Evolutionary conservation across 148 eudicot genomes (phyloP), one percentile per base, ranked within the genome.

Genomic region (Pouteria glomerata): DNA sequence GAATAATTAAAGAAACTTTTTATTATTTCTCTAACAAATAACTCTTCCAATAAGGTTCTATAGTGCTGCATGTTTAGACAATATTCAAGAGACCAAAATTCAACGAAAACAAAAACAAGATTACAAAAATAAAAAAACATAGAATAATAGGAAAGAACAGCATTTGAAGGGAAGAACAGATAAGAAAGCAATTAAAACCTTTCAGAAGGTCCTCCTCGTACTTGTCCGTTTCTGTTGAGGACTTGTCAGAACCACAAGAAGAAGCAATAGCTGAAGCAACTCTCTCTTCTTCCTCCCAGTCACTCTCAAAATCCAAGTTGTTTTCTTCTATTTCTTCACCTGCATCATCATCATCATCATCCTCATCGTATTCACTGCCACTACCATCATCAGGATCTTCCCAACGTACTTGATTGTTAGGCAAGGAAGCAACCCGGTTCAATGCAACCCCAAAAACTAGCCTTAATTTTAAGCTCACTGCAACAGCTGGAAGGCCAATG

Each of bases 341-440:
- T 23, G 21, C 78, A 0, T 74, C 80, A 31, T 57, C 75, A 3
- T 74, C 77, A 0, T 74, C 87, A 13, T 71, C 75, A 42, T 77
- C 78, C 27, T 85, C 88, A 34, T 87, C 92, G 48, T 74, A 77
- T 8, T 87, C 97, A 63, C 89, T 89, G 24, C 55, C 96, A 73
- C 83, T 90, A 60, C 92, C 96, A 72, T 88, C 88, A 70, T 85
- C 92, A 45, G 99, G 99, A 45, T 85, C 94, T 74, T 95, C 97
- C 99, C 97, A 91, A 33, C 66, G 59, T 50, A 76, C 87, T 61
- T 64, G 60, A 61, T 29, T 57, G 23, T 55, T 69, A 12, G 68
- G 29, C 60, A 42, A 57, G 10, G 71, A 48, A 18, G 24, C 31
- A 63, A 35, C 79, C 48, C 33, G 51, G 41, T 24, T 42, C 6